Conservation (phyloP, 306 rosid genomes). For the Castanea mollissima region DNA sequence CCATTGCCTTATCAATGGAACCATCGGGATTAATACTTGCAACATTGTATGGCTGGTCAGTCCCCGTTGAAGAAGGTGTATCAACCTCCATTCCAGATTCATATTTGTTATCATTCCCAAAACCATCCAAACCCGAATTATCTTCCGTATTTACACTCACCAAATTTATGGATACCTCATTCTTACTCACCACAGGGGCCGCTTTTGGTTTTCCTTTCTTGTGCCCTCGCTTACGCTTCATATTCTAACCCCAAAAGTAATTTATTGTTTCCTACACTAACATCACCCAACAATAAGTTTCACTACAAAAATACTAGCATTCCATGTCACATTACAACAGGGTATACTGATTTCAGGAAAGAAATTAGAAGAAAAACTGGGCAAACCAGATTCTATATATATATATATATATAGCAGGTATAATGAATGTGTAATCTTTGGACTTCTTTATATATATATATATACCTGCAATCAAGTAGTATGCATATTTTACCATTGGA, state of each 20-base stretch:
- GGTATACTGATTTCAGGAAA: not conserved
- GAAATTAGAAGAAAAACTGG: no score
- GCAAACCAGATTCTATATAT: not conserved
- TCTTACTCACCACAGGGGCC: conserved; percentile 22
- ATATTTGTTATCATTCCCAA: conserved; percentile 28
- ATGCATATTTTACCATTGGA: not conserved
- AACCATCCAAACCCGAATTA: conserved; percentile 52
- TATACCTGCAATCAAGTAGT: not conserved
- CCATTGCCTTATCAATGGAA: conserved; percentile 45
- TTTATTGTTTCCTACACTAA: conserved; percentile 17
- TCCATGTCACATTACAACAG: not conserved
- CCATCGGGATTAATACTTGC: conserved; percentile 66
- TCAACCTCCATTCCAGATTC: conserved; percentile 75
- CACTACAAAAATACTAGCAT: not conserved
- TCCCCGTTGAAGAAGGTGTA: conserved; percentile 79
- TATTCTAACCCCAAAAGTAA: conserved; percentile 25
- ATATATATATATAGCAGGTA: no score
- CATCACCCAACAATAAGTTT: conserved; percentile 12
- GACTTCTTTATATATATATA: no score
- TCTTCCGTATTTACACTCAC: conserved; percentile 32
- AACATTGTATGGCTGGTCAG: conserved; percentile 62
- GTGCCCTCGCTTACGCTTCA: conserved; percentile 91
- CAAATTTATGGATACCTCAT: conserved; percentile 17
- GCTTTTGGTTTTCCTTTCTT: conserved; percentile 67
- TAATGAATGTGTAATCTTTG: no score